Percentiles rank a stretch among this genome's conserved stretches.
Evolutionary conservation across 805 yeast genomes (phyloP).

Genomic region (Ogataea angusta): DNA sequence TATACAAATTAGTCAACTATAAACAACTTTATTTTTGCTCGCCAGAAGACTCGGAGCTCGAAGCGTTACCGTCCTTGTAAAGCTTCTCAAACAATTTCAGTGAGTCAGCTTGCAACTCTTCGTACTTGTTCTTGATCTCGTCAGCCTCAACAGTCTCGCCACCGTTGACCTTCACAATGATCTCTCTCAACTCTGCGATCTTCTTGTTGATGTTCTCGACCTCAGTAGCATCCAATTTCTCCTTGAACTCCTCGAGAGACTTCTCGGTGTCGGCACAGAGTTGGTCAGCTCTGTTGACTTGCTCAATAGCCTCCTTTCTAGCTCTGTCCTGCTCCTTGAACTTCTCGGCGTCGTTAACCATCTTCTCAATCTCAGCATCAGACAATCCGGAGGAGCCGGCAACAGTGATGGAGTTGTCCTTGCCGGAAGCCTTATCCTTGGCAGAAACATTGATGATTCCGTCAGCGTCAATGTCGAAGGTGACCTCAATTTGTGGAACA

Average conservation of each 20-base stretch:
- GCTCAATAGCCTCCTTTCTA: slow-evolving; percentile 60
- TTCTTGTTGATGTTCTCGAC: slow-evolving; percentile 48
- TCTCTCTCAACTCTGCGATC: slow-evolving; percentile 59
- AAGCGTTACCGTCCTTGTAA: slow-evolving; percentile 36
- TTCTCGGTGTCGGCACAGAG: slow-evolving; percentile 84
- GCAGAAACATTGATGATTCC: slow-evolving; percentile 85
- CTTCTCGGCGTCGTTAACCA: slow-evolving; percentile 64
- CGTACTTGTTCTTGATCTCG: slow-evolving; percentile 68
- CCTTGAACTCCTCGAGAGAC: slow-evolving; percentile 75
- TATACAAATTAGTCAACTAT: slow-evolving; percentile 12
- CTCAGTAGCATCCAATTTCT: slow-evolving; percentile 50
- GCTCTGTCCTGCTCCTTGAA: slow-evolving; percentile 59
- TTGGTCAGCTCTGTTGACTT: slow-evolving; percentile 75
- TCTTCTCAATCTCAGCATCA: slow-evolving; percentile 60
- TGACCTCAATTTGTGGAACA: slow-evolving; percentile 90
- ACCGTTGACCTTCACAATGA: slow-evolving; percentile 56
- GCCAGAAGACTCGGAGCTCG: slow-evolving; percentile 13
- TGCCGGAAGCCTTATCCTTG: slow-evolving; percentile 72
- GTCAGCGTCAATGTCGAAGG: slow-evolving; percentile 95
- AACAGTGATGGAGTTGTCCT: slow-evolving; percentile 71
- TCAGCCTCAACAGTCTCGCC: slow-evolving; percentile 49
- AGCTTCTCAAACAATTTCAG: slow-evolving; percentile 75
- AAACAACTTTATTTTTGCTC: slow-evolving; percentile 16
- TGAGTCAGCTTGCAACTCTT: slow-evolving; percentile 70
- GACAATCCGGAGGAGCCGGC: slow-evolving; percentile 68